phyloP scores from a whole-genome alignment of 139 green algal species.

The Micractinium sp. region DNA sequence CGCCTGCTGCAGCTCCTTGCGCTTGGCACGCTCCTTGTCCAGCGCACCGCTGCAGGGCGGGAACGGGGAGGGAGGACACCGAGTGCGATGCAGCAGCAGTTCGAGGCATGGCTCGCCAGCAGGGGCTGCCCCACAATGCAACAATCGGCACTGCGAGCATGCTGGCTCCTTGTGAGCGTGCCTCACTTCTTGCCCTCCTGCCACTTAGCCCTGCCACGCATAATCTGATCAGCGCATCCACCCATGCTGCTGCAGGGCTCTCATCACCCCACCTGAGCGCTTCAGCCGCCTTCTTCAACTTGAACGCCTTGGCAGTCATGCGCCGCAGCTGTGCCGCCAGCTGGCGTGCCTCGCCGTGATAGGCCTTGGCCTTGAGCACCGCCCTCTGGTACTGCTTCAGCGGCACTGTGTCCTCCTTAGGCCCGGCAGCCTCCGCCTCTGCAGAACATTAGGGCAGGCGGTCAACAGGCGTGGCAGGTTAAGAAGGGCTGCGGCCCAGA shows the following conservation, averaged over 20 bases:
- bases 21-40: constrained; percentile 35
- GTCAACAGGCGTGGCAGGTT: background rate
- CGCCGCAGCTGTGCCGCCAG: constrained; percentile 33
- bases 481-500: no score
- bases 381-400: constrained; percentile 34
- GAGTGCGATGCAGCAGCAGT: background rate
- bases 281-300: constrained; percentile 29
- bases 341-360: constrained; percentile 20
- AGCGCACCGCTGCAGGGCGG: constrained; percentile 5
- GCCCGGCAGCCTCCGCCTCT: background rate
- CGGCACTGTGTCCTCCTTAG: background rate
- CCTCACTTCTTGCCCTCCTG: background rate
- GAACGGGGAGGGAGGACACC: background rate
- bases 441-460: background rate
- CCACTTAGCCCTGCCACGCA: background rate
- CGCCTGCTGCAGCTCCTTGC: constrained; percentile 43
- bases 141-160: background rate
- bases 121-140: background rate
- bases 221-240: background rate
- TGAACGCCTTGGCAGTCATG: background rate
- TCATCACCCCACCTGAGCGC: constrained; percentile 7
- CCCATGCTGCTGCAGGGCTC: background rate
- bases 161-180: no score
- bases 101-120: background rate
- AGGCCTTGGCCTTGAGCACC: constrained; percentile 25